Conservation (phyloP, 1,284 basidiomycete species). For the Cerioporus squamosus region DNA sequence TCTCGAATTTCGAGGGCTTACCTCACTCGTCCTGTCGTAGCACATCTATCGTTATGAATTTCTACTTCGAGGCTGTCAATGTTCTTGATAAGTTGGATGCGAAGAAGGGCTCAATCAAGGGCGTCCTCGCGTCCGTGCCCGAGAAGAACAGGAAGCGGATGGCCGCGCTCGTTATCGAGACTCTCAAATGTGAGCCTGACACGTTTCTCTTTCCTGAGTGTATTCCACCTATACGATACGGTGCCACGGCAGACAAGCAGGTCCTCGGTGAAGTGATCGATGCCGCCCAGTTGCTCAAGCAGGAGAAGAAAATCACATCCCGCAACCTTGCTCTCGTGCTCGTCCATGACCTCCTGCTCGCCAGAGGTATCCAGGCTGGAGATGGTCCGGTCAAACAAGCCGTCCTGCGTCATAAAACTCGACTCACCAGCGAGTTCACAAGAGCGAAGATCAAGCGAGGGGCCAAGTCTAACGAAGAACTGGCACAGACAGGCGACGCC, state of each 20-base stretch:
- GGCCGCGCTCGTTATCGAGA: conserved; percentile 85
- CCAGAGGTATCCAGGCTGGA: conserved; percentile 83
- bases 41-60: conserved; percentile 74
- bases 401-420: conserved; percentile 82
- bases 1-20: conserved; percentile 13
- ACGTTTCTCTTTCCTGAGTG: neutral
- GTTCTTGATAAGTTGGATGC: conserved; percentile 84
- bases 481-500: conserved; percentile 64
- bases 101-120: conserved; percentile 86
- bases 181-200: conserved; percentile 80
- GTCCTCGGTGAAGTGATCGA: conserved; percentile 70
- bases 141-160: conserved; percentile 80
- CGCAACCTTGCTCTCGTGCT: conserved; percentile 80
- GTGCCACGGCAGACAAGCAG: conserved; percentile 60
- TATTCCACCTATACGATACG: neutral
- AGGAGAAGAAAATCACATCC: conserved; percentile 78
- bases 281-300: conserved; percentile 64
- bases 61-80: conserved; percentile 88
- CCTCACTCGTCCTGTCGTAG: conserved; percentile 26
- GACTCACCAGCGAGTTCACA: conserved; percentile 85
- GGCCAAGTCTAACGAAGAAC: conserved; percentile 64
- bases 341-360: conserved; percentile 85
- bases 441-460: conserved; percentile 85
- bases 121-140: conserved; percentile 72
- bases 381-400: conserved; percentile 89